phyloP scores from a whole-genome alignment of 352 stramenopile genomes.

The Phytopythium cucurbitacearum region DNA sequence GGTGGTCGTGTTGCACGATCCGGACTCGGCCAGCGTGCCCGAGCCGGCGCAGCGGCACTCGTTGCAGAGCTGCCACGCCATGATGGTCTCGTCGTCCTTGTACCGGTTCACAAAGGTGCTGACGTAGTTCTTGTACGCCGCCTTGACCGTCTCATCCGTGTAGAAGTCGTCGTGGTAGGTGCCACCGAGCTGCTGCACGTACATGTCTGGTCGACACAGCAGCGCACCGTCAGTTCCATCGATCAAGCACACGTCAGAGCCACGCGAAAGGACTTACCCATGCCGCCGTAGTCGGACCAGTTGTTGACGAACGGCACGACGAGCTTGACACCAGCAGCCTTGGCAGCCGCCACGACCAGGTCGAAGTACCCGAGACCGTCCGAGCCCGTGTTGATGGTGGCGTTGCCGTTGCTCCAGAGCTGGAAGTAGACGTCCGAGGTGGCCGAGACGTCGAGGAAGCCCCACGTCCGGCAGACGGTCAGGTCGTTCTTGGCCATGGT shows the following conservation, averaged over 20 bases:
- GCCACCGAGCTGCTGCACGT: slow-evolving; percentile 21
- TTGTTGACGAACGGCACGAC: slow-evolving; percentile 32
- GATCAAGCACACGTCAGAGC: not conserved
- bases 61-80: slow-evolving; percentile 21
- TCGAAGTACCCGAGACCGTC: slow-evolving; percentile 32
- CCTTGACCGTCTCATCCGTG: slow-evolving; percentile 21
- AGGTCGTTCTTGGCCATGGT: slow-evolving; percentile 24
- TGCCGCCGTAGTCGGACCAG: slow-evolving; percentile 29
- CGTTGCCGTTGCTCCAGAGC: slow-evolving; percentile 20
- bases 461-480: slow-evolving; percentile 22
- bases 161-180: slow-evolving; percentile 32
- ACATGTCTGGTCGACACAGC: slow-evolving; percentile 9
- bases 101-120: slow-evolving; percentile 19
- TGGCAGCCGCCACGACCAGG: slow-evolving; percentile 19
- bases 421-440: slow-evolving; percentile 25
- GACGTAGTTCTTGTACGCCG: slow-evolving; percentile 27
- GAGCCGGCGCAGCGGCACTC: slow-evolving; percentile 24
- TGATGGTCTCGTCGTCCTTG: slow-evolving; percentile 19
- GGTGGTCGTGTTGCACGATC: slow-evolving; percentile 16
- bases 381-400: slow-evolving; percentile 20
- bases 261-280: slow-evolving; percentile 13
- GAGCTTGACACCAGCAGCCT: slow-evolving; percentile 27
- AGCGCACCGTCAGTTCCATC: not conserved
- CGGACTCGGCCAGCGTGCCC: slow-evolving; percentile 16
- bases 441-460: slow-evolving; percentile 16